phyloP scores from a whole-genome alignment of 1,284 basidiomycete species.

The Kwoniella shivajii region DNA sequence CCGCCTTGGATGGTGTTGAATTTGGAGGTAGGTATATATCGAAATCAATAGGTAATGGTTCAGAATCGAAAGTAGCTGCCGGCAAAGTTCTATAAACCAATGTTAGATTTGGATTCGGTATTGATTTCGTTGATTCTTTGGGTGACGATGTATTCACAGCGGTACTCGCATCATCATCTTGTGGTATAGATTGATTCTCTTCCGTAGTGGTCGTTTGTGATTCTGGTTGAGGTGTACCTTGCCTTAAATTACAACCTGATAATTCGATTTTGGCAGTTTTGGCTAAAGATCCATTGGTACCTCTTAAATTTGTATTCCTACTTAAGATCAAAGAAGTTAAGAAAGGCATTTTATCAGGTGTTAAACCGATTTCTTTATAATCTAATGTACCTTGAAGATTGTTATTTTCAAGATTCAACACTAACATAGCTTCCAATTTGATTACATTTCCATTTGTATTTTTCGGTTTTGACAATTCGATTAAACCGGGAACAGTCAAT shows the following conservation, averaged over 20 bases:
- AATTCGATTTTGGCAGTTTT: conserved; percentile 29
- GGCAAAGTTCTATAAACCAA: conserved; percentile 40
- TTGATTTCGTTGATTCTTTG: conserved; percentile 12
- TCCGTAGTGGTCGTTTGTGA: not conserved
- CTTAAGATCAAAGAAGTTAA: conserved; percentile 32
- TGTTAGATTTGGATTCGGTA: conserved; percentile 39
- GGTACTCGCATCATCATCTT: not conserved
- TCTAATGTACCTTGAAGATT: conserved; percentile 33
- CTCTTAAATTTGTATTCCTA: conserved; percentile 32
- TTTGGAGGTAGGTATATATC: conserved; percentile 46
- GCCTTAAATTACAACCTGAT: conserved; percentile 28
- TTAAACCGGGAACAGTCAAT: conserved; percentile 30
- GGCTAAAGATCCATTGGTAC: conserved; percentile 25
- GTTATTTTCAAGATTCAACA: conserved; percentile 42
- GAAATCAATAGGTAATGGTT: conserved; percentile 44
- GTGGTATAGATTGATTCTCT: not conserved
- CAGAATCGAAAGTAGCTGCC: conserved; percentile 48
- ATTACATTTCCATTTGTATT: no score
- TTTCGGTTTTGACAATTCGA: conserved; percentile 13
- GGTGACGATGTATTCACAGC: conserved; percentile 8
- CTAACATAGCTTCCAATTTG: conserved; percentile 24
- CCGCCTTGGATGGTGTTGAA: conserved; percentile 12
- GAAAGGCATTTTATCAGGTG: conserved; percentile 26
- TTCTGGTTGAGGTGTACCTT: conserved; percentile 1
- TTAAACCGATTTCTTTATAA: conserved; percentile 23